These are phyloP conservation scores for Ceratocystis lukuohia DNA, from an alignment of 2,329 filamentous ascomycete species.

Conservation along the genomic window DNA sequence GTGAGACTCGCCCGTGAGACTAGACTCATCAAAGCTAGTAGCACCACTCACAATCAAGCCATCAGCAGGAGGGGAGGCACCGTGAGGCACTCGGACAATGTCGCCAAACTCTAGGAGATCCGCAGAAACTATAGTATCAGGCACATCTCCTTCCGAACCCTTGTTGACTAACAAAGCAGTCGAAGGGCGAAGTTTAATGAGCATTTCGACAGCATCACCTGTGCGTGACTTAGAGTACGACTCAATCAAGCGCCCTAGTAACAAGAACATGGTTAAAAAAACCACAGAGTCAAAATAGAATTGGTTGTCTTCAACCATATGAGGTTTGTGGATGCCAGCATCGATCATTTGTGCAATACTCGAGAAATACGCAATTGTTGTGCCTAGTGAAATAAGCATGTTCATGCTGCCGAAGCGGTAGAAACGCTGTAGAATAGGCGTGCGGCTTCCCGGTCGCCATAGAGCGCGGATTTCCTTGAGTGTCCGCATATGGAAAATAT, in stretches of 20 bases:
- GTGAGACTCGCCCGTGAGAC: slow-evolving; percentile 66
- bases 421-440: slow-evolving; percentile 60
- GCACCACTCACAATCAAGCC: slow-evolving; percentile 51
- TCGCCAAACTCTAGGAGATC: slow-evolving; percentile 67
- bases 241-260: slow-evolving; percentile 62
- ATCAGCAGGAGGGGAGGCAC: slow-evolving; percentile 74
- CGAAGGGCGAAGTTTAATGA: slow-evolving; percentile 64
- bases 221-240: slow-evolving; percentile 85
- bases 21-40: slow-evolving; percentile 74
- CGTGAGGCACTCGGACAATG: slow-evolving; percentile 60
- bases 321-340: slow-evolving; percentile 33
- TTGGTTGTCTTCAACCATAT: slow-evolving; percentile 34
- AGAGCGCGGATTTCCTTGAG: slow-evolving; percentile 64
- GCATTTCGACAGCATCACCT: slow-evolving; percentile 67
- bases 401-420: slow-evolving; percentile 97
- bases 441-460: slow-evolving; percentile 63
- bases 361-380: slow-evolving; percentile 73
- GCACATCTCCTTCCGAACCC: slow-evolving; percentile 27
- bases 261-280: slow-evolving; percentile 77
- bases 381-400: slow-evolving; percentile 78
- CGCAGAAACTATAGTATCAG: slow-evolving; percentile 35
- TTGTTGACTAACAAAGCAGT: slow-evolving; percentile 57
- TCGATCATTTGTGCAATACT: slow-evolving; percentile 67
- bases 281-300: slow-evolving; percentile 90
- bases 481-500: slow-evolving; percentile 69